Base-by-base conservation (phyloP, 83 land plant genomes). In the Larix sibirica region DNA sequence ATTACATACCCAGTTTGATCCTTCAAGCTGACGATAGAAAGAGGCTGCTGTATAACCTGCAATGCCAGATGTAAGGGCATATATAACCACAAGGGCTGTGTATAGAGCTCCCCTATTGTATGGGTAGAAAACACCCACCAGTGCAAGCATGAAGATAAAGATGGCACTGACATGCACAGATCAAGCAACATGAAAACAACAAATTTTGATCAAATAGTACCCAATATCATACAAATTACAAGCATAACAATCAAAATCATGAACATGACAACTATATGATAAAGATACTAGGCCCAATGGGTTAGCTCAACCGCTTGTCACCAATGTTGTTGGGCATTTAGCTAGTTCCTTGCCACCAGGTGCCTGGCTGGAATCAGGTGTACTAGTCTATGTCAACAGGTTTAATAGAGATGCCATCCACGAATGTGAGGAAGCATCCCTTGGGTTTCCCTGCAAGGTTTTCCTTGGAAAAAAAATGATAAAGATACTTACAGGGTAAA, bases 61-160 rank as follows among this genome's bases (percentile, higher is more conserved):
- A 70, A 92, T 90, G 16, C 94, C 94, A 68, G 94, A 90, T 28
- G 94, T 92, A 47, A 92, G 89, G 54, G 94, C 94, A 84, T 92
- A 92, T 24, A 92, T 92, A 42, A 92, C 85, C 65, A 92, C 92
- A 62, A 90, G 87, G 13, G 94, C 94, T 5, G 90, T 92, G 77
- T 88, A 90, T 16, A 92, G 84, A 18, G 94, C 90, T 4, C 94
- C 94, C 20, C 94, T 62, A 56, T 92, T 92, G 86, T 92, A 92
- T 28, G 94, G 94, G 58, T 92, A 92, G 79, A 92, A 92, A 31
- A 92, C 93, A 28, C 94, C 94, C 50, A 92, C 93, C 67, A 92
- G 81, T 21, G 94, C 90, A 64, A 92, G 90, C 81, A 90, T 70
- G 83, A 92, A 92, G 59, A 92, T 92, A 42, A 90, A 92, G 12